These are phyloP conservation scores for Fomitopsis pinicola DNA, from an alignment of 1,284 basidiomycete species.

Conservation along the genomic window DNA sequence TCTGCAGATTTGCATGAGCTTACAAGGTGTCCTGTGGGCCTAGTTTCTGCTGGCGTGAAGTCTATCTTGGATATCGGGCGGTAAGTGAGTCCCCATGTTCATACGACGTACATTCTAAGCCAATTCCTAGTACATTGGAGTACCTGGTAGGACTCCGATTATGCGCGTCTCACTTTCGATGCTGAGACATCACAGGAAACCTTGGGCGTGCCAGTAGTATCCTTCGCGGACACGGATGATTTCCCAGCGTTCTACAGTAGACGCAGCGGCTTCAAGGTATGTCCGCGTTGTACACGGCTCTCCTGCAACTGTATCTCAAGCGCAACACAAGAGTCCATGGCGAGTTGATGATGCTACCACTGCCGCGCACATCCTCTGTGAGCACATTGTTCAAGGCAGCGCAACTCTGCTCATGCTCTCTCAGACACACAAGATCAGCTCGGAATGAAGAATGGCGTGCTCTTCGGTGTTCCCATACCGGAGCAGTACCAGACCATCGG, in stretches of 20 bases:
- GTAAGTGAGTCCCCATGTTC: slow-evolving; percentile 27
- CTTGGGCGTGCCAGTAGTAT: slow-evolving; percentile 87
- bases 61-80: slow-evolving; percentile 92
- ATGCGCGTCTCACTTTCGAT: neutral
- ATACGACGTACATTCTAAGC: slow-evolving; percentile 2
- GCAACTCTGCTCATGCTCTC: neutral
- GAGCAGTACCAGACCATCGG: slow-evolving; percentile 68
- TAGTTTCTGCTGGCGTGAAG: slow-evolving; percentile 94
- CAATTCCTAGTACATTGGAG: slow-evolving; percentile 73
- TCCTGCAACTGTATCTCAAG: neutral
- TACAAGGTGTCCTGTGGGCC: slow-evolving; percentile 78
- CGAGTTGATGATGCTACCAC: slow-evolving; percentile 51
- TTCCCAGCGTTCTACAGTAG: slow-evolving; percentile 97
- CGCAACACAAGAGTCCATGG: slow-evolving; percentile 59
- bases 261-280: slow-evolving; percentile 77
- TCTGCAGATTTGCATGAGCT: slow-evolving; percentile 91
- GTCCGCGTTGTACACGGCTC: neutral
- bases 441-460: slow-evolving; percentile 63
- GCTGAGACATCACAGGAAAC: slow-evolving; percentile 68
- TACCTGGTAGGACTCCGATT: slow-evolving; percentile 61
- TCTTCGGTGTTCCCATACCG: slow-evolving; percentile 93
- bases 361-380: slow-evolving; percentile 73
- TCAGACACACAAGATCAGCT: slow-evolving; percentile 61
- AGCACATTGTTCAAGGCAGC: slow-evolving; percentile 16
- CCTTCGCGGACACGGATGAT: slow-evolving; percentile 71